A percentile compares a stretch with the other conserved stretches of the same genome.
Evolutionary conservation across 202 grass and related monocot species (phyloP).

Genomic region (Musa balbisiana): DNA sequence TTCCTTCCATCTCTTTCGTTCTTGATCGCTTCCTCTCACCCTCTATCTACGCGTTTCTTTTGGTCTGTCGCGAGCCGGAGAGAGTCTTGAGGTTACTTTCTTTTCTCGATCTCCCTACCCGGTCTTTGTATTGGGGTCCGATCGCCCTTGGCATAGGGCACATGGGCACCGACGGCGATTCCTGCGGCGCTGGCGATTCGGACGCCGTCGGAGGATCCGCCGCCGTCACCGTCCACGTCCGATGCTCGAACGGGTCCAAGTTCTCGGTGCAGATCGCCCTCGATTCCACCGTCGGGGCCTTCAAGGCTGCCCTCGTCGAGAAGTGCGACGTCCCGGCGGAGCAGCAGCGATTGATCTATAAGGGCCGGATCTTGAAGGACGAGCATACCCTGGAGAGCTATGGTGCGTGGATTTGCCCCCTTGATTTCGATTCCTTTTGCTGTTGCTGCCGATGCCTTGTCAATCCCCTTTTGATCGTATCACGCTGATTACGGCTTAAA

Average conservation of each 20-base stretch:
- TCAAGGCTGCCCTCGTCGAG: constrained; percentile 62
- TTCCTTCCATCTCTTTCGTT: too few species aligned
- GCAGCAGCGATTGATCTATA: constrained; percentile 99
- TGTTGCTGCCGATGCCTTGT: not conserved
- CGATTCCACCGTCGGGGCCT: constrained; percentile 44
- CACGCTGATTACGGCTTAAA: too few species aligned
- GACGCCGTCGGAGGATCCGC: not conserved
- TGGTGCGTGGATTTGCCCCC: constrained; percentile 30
- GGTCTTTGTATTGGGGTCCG: not conserved
- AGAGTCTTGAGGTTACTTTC: not conserved
- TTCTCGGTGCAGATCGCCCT: constrained; percentile 64
- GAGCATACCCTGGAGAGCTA: constrained; percentile 93
- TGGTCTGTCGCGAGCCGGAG: too few species aligned
- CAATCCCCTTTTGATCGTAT: too few species aligned
- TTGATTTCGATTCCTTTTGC: constrained; percentile 3
- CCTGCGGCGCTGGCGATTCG: constrained; percentile 21
- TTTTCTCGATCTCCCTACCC: not conserved
- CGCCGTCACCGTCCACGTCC: constrained; percentile 50
- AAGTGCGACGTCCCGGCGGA: constrained; percentile 73
- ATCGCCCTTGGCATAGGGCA: not conserved
- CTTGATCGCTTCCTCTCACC: too few species aligned
- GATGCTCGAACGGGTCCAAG: constrained; percentile 80
- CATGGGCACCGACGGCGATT: constrained; percentile 38
- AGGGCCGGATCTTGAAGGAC: constrained; percentile 89
- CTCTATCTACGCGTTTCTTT: too few species aligned